A percentile compares a stretch with the other conserved stretches of the same genome.
Conservation (phyloP, 768 basidiomycete species). For the Leccinum arenicola region DNA sequence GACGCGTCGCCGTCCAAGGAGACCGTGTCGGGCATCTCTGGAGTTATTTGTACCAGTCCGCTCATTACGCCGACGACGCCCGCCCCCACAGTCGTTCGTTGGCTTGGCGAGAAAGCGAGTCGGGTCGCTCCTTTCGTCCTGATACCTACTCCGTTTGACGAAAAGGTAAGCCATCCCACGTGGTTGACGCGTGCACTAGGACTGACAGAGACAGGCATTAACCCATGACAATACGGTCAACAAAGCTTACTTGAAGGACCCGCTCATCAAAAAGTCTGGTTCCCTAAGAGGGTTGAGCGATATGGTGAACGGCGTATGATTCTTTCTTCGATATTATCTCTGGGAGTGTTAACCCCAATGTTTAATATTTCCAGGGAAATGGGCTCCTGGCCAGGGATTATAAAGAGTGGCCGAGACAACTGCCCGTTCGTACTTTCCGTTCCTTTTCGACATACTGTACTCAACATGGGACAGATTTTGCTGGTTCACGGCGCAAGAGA, state of each 20-base stretch:
- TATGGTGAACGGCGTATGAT: slow-evolving; percentile 56
- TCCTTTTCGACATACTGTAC: not conserved
- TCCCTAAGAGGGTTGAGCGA: slow-evolving; percentile 56
- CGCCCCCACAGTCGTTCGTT: slow-evolving; percentile 47
- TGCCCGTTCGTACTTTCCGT: slow-evolving; percentile 49
- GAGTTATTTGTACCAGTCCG: slow-evolving; percentile 67
- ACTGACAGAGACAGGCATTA: slow-evolving; percentile 41
- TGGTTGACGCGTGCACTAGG: not conserved
- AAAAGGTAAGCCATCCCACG: slow-evolving; percentile 38
- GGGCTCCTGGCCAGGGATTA: slow-evolving; percentile 43
- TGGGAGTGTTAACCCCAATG: not conserved
- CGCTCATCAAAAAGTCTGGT: slow-evolving; percentile 52
- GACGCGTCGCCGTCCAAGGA: slow-evolving; percentile 33
- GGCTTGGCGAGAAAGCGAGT: slow-evolving; percentile 50
- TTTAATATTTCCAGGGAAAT: slow-evolving; percentile 51
- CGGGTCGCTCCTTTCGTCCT: slow-evolving; percentile 46
- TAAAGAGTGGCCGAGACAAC: slow-evolving; percentile 55
- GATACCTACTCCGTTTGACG: slow-evolving; percentile 52
- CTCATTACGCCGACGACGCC: slow-evolving; percentile 63
- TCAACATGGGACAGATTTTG: slow-evolving; percentile 44
- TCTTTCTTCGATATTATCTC: not conserved
- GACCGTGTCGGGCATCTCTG: slow-evolving; percentile 46
- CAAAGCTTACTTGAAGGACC: slow-evolving; percentile 58
- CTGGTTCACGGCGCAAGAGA: slow-evolving; percentile 65
- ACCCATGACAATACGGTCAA: slow-evolving; percentile 53